Conservation (phyloP, 441 rosid genomes). For the Viola pubescens region DNA sequence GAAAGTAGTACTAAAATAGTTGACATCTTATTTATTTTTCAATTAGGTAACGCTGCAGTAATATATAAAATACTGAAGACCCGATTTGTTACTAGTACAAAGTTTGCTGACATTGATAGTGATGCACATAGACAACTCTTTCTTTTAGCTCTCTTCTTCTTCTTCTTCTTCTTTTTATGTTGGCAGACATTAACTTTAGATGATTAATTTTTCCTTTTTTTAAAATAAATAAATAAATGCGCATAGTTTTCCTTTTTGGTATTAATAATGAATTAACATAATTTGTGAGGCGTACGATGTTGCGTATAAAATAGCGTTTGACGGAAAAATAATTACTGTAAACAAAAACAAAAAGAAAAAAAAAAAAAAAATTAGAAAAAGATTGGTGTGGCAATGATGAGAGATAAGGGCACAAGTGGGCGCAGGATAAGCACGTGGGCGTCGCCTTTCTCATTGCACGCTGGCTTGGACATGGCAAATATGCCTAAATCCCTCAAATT, state of each 20-base stretch:
- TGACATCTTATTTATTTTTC: too few relatives aligned
- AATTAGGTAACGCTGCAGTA: too few relatives aligned
- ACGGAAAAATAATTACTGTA: constrained; percentile 30
- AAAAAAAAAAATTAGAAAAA: neutral
- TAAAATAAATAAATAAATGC: neutral
- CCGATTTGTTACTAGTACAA: too few relatives aligned
- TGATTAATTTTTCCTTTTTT: neutral
- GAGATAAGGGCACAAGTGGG: constrained; percentile 48
- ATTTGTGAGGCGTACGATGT: constrained; percentile 24
- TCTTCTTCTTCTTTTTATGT: neutral
- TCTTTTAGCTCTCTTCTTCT: constrained; percentile 9
- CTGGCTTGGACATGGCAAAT: constrained; percentile 34
- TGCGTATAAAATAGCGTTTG: constrained; percentile 38
- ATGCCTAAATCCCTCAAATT: constrained; percentile 10
- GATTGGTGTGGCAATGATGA: constrained; percentile 48
- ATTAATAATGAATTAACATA: constrained; percentile 2
- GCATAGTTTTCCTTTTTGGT: constrained; percentile 1
- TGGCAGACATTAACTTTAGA: too few relatives aligned
- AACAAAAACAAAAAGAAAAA: constrained; percentile 4
- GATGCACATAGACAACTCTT: constrained; percentile 18
- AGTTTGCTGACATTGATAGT: constrained; percentile 16
- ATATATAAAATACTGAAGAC: too few relatives aligned
- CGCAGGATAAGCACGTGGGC: constrained; percentile 67
- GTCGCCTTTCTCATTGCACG: constrained; percentile 55
- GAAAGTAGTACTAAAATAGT: too few relatives aligned